phyloP scores from a whole-genome alignment of 305 asterid genomes.

The Fraxinus xanthoxyloides region DNA sequence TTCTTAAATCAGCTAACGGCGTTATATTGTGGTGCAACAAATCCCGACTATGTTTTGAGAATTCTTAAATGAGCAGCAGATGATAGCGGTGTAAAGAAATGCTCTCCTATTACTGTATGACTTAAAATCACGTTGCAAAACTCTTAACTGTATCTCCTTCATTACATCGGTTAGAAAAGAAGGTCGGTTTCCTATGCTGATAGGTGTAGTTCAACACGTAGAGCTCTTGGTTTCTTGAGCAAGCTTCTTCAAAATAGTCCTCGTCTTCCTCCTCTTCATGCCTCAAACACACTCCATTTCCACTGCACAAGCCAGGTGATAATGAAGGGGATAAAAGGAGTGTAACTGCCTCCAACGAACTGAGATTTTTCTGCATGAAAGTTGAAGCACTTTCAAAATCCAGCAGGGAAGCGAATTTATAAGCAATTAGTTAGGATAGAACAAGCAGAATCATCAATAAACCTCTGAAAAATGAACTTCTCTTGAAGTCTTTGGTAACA shows the following conservation, averaged over 20 bases:
- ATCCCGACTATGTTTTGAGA: neutral
- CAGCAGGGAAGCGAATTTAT: neutral
- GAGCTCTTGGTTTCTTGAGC: conserved; percentile 42
- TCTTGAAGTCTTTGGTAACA: conserved; percentile 60
- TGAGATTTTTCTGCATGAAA: conserved; percentile 5
- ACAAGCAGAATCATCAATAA: neutral
- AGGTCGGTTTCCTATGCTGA: neutral
- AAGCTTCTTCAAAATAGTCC: conserved; percentile 31
- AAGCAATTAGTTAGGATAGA: neutral
- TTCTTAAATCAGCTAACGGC: too few species aligned
- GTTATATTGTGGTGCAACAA: too few species aligned
- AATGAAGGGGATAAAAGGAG: conserved; percentile 66
- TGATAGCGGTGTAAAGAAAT: neutral
- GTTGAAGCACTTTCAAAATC: neutral
- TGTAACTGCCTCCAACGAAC: conserved; percentile 45
- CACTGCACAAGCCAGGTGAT: conserved; percentile 52
- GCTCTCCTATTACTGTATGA: too few species aligned
- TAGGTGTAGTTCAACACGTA: neutral
- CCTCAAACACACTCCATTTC: conserved; percentile 48
- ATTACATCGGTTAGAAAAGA: neutral
- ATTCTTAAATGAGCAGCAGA: neutral
- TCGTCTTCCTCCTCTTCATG: conserved; percentile 44
- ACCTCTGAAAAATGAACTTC: conserved; percentile 68
- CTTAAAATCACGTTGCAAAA: neutral
- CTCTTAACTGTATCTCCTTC: neutral